These are phyloP conservation scores for Pyropia haitanensis DNA, from an alignment of 23 red algal genomes.

Conservation along the genomic window DNA sequence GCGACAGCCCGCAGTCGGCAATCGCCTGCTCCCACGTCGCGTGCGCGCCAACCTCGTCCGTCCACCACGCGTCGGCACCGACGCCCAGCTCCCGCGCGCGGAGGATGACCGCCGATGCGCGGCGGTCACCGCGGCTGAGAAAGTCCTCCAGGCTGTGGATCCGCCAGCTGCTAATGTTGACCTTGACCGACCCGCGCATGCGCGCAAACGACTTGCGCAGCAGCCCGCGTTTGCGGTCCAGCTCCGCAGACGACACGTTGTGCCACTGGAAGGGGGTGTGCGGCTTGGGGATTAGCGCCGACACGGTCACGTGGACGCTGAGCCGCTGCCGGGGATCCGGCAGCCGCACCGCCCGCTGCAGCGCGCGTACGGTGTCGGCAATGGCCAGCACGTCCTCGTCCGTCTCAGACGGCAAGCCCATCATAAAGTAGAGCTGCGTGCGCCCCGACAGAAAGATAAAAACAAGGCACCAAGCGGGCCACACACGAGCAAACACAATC, in stretches of 20 bases:
- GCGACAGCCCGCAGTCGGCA: slow-evolving; percentile 30
- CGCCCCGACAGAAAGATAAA: neutral
- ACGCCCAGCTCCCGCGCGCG: slow-evolving; percentile 51
- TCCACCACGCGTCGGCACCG: slow-evolving; percentile 69
- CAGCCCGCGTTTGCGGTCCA: slow-evolving; percentile 57
- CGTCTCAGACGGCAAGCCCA: slow-evolving; percentile 61
- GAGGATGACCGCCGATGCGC: slow-evolving; percentile 30
- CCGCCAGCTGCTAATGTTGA: slow-evolving; percentile 28
- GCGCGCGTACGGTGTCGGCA: slow-evolving; percentile 50
- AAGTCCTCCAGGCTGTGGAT: slow-evolving; percentile 72
- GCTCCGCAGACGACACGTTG: slow-evolving; percentile 30
- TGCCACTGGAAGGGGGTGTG: slow-evolving; percentile 82
- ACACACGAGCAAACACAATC: no score
- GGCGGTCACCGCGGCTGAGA: slow-evolving; percentile 46
- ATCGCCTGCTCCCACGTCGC: slow-evolving; percentile 57
- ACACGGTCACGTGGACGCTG: slow-evolving; percentile 39
- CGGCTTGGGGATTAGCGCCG: slow-evolving; percentile 55
- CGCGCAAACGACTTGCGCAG: slow-evolving; percentile 22
- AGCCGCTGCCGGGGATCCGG: slow-evolving; percentile 29
- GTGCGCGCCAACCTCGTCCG: slow-evolving; percentile 37
- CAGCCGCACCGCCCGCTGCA: slow-evolving; percentile 34
- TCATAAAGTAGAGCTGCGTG: slow-evolving; percentile 53
- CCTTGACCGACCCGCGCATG: slow-evolving; percentile 8
- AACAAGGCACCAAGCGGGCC: no score
- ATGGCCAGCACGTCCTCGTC: slow-evolving; percentile 74